Conservation (phyloP, 1,139 yeast genomes). For the Pichia sp. region DNA sequence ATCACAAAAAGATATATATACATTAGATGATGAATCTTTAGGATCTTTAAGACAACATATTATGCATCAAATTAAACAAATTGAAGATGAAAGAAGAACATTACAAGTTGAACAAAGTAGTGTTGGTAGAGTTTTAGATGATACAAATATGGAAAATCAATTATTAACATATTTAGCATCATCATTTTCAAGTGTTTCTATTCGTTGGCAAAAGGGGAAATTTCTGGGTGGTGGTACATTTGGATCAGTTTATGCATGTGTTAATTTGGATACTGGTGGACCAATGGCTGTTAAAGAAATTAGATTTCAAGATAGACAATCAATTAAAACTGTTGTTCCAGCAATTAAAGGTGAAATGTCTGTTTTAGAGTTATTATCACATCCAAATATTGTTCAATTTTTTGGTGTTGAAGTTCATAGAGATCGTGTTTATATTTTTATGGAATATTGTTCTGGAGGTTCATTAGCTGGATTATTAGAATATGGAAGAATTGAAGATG, state of each 20-base stretch:
- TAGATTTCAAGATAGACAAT: conserved; percentile 80
- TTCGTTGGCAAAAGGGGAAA: conserved; percentile 95
- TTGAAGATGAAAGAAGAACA: conserved; percentile 53
- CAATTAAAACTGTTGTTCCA: conserved; percentile 79
- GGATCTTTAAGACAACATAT: conserved; percentile 53
- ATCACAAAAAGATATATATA: conserved; percentile 41
- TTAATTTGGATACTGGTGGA: conserved; percentile 90
- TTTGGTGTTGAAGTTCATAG: conserved; percentile 97
- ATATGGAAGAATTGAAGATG: conserved; percentile 94
- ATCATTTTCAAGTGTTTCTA: conserved; percentile 82
- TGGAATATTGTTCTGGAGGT: conserved; percentile 98
- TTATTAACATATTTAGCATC: conserved; percentile 82
- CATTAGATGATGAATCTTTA: conserved; percentile 54
- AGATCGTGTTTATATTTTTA: conserved; percentile 88
- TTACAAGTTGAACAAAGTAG: conserved; percentile 47
- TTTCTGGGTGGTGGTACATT: conserved; percentile 94
- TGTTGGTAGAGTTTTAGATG: conserved; percentile 87
- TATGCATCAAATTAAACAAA: conserved; percentile 50
- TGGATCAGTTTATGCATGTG: conserved; percentile 90
- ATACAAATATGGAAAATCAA: conserved; percentile 80
- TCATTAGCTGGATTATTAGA: conserved; percentile 77
- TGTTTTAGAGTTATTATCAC: conserved; percentile 87
- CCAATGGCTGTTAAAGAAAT: conserved; percentile 97
- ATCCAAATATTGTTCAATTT: conserved; percentile 93
- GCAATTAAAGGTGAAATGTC: conserved; percentile 95